Evolutionary conservation across 495 filamentous ascomycete species (phyloP).

Genomic region (Aspergillus taichungensis): DNA sequence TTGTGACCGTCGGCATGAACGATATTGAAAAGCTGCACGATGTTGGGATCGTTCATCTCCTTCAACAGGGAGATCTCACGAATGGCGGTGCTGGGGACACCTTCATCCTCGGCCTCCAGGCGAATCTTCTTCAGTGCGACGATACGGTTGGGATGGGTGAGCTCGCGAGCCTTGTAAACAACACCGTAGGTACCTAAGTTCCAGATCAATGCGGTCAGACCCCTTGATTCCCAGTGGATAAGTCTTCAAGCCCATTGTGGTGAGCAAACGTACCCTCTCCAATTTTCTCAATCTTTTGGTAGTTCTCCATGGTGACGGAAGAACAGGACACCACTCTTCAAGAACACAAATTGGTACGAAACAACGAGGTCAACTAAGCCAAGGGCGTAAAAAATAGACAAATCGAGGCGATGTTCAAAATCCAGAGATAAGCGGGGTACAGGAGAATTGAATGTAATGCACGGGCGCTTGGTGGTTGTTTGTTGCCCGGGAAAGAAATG

Average conservation of each 20-base stretch:
- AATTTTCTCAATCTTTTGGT: conserved; percentile 99
- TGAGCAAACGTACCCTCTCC: conserved; percentile 66
- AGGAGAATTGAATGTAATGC: conserved; percentile 7
- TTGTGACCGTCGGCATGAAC: conserved; percentile 96
- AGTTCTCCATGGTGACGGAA: conserved; percentile 75
- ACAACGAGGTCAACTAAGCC: not conserved
- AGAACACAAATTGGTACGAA: conserved; percentile 5
- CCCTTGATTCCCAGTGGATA: no score
- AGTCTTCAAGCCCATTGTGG: no score
- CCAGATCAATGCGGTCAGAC: not conserved
- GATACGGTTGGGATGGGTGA: conserved; percentile 66
- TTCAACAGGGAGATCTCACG: conserved; percentile 94
- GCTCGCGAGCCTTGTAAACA: conserved; percentile 85
- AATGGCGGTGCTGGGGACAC: conserved; percentile 92
- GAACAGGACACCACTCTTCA: not conserved
- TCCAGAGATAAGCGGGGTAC: conserved; percentile 11
- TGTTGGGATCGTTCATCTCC: conserved; percentile 94
- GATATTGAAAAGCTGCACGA: conserved; percentile 86
- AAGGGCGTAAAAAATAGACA: not conserved
- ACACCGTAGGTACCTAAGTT: conserved; percentile 77
- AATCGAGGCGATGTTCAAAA: not conserved
- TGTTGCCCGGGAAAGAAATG: conserved; percentile 15
- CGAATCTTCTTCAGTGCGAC: conserved; percentile 98
- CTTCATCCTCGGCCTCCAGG: conserved; percentile 94
- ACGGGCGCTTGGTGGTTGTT: conserved; percentile 2